A percentile compares a stretch with the other conserved stretches of the same genome.
Evolutionary conservation across 2,329 filamentous ascomycete species (phyloP).

Genomic region (Fusarium pseudoanthophilum): DNA sequence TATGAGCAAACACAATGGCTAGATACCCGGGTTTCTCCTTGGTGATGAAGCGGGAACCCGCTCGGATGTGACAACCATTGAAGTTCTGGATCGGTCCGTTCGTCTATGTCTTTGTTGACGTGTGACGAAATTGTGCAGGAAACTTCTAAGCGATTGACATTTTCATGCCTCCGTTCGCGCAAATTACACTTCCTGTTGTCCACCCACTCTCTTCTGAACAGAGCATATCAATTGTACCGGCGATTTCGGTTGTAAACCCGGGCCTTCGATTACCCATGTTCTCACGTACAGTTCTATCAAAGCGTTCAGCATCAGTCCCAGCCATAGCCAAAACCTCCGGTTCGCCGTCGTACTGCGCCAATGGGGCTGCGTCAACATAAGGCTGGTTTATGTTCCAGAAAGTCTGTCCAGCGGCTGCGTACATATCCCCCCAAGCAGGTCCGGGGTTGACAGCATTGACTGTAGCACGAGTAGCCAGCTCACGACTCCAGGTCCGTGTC

Average conservation of each 20-base stretch:
- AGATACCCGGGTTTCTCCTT: neutral
- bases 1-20: neutral
- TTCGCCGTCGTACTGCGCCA: conserved; percentile 50
- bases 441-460: conserved; percentile 69
- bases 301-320: conserved; percentile 47
- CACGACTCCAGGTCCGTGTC: conserved; percentile 68
- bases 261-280: conserved; percentile 50
- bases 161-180: conserved; percentile 69
- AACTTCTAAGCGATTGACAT: conserved; percentile 49
- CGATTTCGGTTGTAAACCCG: conserved; percentile 65
- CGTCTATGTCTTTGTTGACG: neutral
- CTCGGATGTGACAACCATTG: conserved; percentile 14
- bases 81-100: neutral
- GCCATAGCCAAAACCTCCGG: conserved; percentile 45
- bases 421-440: conserved; percentile 65
- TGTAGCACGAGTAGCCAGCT: conserved; percentile 63
- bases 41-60: conserved; percentile 13
- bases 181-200: conserved; percentile 78
- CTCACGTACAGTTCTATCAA: conserved; percentile 48
- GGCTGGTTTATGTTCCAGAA: conserved; percentile 55
- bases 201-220: conserved; percentile 73
- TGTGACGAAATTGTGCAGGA: neutral
- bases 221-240: conserved; percentile 76
- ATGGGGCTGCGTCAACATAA: conserved; percentile 51
- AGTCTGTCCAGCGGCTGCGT: conserved; percentile 50